Evolutionary conservation across 1,139 yeast species (phyloP).

Genomic region (Debaryomycetaceae sp.): DNA sequence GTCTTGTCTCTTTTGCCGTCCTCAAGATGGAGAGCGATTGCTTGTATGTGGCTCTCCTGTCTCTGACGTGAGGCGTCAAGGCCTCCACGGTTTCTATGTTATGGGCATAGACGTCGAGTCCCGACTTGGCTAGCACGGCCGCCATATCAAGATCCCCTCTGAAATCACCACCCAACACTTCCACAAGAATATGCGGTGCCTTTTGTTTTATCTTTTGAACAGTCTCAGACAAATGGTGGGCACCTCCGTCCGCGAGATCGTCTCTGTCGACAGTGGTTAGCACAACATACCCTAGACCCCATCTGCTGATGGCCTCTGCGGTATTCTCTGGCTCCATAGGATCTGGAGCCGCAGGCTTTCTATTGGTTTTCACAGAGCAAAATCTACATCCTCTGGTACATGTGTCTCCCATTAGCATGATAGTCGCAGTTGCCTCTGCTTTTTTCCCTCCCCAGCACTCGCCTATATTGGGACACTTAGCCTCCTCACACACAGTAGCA

Average conservation of each 20-base stretch:
- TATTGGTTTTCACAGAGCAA: slow-evolving; percentile 91
- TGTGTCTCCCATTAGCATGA: slow-evolving; percentile 97
- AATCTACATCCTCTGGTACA: slow-evolving; percentile 98
- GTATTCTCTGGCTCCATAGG: slow-evolving; percentile 97
- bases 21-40: slow-evolving; percentile 77
- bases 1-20: slow-evolving; percentile 75
- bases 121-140: slow-evolving; percentile 74
- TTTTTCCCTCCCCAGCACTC: slow-evolving; percentile 99
- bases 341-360: slow-evolving; percentile 85
- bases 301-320: slow-evolving; percentile 93
- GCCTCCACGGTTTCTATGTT: slow-evolving; percentile 95
- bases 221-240: slow-evolving; percentile 85
- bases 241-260: slow-evolving; percentile 91
- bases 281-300: slow-evolving; percentile 99
- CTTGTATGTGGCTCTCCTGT: slow-evolving; percentile 91
- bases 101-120: slow-evolving; percentile 96
- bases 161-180: slow-evolving; percentile 93
- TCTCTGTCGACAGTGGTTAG: slow-evolving; percentile 97
- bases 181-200: slow-evolving; percentile 89
- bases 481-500: slow-evolving; percentile 97
- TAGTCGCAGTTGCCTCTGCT: slow-evolving; percentile 97
- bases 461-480: slow-evolving; percentile 97
- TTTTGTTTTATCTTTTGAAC: slow-evolving; percentile 79
- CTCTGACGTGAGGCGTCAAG: slow-evolving; percentile 92
- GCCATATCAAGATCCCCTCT: slow-evolving; percentile 85